Percentiles rank a stretch among this genome's conserved stretches.
phyloP scores from a whole-genome alignment of 768 basidiomycete genomes.

The Cubamyces lactineus region DNA sequence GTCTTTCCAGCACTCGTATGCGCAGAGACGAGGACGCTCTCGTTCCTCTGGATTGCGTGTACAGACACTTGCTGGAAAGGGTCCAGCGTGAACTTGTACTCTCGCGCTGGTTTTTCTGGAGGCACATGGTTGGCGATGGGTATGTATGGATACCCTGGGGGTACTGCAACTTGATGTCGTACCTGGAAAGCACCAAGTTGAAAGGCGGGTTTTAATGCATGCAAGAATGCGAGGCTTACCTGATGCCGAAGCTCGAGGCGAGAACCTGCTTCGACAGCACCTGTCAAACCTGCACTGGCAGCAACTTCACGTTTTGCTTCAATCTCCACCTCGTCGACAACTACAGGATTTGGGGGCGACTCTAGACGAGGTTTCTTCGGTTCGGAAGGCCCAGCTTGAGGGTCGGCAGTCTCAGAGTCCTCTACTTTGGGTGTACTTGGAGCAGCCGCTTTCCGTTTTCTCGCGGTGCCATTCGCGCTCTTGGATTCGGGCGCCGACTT shows the following conservation, averaged over 20 bases:
- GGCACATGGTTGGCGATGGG: conserved; percentile 93
- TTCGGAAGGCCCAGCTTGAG: conserved; percentile 45
- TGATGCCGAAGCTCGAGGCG: conserved; percentile 82
- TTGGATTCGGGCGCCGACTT: conserved; percentile 33
- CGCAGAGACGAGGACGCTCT: conserved; percentile 96
- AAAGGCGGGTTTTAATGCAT: not conserved
- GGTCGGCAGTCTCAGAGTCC: conserved; percentile 29
- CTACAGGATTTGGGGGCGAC: conserved; percentile 71
- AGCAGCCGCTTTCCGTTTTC: conserved; percentile 47
- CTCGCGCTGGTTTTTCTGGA: conserved; percentile 84
- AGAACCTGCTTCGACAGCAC: conserved; percentile 62
- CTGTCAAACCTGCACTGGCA: conserved; percentile 85
- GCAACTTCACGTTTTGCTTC: conserved; percentile 92
- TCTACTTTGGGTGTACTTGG: not conserved
- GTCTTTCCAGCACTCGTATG: conserved; percentile 99
- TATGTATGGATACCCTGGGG: conserved; percentile 86
- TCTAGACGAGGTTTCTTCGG: conserved; percentile 64
- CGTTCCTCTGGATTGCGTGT: conserved; percentile 93
- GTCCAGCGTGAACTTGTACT: conserved; percentile 96
- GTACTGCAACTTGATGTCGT: conserved; percentile 95
- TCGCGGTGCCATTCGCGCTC: conserved; percentile 30
- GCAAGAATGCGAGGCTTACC: conserved; percentile 41
- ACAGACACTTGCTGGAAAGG: conserved; percentile 97
- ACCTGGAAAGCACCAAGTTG: conserved; percentile 52
- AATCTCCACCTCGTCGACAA: conserved; percentile 93